Evolutionary conservation across 2,329 filamentous ascomycete species (phyloP).

Genomic region (Ophiosphaerella korrae): DNA sequence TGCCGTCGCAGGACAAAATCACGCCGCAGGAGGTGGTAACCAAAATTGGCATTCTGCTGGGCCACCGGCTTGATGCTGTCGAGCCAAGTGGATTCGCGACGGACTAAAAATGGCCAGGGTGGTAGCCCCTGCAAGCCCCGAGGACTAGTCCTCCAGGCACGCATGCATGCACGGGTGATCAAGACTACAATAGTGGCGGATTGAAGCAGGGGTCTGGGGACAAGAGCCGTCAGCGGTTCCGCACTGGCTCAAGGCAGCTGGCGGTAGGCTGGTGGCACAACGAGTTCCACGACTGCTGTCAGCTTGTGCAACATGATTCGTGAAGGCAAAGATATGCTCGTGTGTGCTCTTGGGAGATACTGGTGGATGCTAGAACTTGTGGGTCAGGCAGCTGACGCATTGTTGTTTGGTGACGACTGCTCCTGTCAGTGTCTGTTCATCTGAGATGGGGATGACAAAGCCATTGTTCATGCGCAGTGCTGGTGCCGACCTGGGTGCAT

Average conservation of each 20-base stretch:
- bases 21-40: conserved; percentile 23
- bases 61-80: conserved; percentile 27
- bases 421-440: too few species aligned
- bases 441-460: too few species aligned
- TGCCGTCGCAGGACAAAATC: conserved; percentile 29
- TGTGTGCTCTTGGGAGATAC: conserved; percentile 1
- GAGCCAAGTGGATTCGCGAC: conserved; percentile 17
- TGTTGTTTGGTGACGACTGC: too few species aligned
- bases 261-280: neutral
- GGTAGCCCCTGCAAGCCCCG: conserved; percentile 33
- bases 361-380: too few species aligned
- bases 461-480: conserved; percentile 1
- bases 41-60: conserved; percentile 37
- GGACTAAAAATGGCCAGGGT: conserved; percentile 34
- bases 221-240: conserved; percentile 18
- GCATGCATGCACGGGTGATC: conserved; percentile 23
- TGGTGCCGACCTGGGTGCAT: neutral
- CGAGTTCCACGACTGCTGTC: conserved; percentile 2
- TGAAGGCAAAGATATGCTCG: conserved; percentile 1
- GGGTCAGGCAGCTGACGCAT: too few species aligned
- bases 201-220: conserved; percentile 31
- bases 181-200: conserved; percentile 29
- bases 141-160: conserved; percentile 24
- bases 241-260: conserved; percentile 24
- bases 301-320: conserved; percentile 24